Conservation (phyloP, 441 rosid species). For the Macaranga tanarius region DNA sequence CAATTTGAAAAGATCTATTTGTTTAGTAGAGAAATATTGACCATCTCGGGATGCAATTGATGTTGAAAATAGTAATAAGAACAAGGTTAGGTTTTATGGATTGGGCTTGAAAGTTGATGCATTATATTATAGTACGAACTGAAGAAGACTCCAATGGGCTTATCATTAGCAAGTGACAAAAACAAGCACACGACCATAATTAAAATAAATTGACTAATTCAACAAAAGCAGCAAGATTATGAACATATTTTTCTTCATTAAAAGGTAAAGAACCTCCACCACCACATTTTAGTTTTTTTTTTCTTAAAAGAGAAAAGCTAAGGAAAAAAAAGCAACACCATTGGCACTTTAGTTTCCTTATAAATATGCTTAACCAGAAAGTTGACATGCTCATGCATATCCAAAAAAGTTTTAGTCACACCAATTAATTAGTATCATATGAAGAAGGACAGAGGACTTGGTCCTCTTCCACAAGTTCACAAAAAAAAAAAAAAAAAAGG, state of each 20-base stretch:
- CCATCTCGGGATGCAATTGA: no score
- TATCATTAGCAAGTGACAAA: neutral
- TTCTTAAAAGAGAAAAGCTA: neutral
- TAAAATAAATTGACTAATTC: no score
- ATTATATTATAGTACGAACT: neutral
- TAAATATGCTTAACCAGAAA: conserved; percentile 20
- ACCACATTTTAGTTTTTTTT: neutral
- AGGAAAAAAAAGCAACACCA: neutral
- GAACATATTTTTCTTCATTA: neutral
- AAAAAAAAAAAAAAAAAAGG: neutral
- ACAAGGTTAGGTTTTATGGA: neutral
- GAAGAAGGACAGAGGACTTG: neutral
- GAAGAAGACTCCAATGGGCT: neutral
- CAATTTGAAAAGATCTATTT: no score
- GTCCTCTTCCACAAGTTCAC: conserved; percentile 10
- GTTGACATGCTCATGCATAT: conserved; percentile 18
- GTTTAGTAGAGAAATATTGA: no score
- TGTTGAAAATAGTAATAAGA: no score
- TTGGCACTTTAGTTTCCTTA: neutral
- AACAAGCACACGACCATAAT: no score
- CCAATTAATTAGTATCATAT: neutral
- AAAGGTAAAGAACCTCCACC: neutral
- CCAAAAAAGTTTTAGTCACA: neutral
- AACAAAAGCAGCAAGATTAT: neutral
- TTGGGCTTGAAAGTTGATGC: neutral